Evolutionary conservation across 1,139 yeast species (phyloP), one percentile per base, ranked within the genome.

Genomic region (Hyphopichia fennica): DNA sequence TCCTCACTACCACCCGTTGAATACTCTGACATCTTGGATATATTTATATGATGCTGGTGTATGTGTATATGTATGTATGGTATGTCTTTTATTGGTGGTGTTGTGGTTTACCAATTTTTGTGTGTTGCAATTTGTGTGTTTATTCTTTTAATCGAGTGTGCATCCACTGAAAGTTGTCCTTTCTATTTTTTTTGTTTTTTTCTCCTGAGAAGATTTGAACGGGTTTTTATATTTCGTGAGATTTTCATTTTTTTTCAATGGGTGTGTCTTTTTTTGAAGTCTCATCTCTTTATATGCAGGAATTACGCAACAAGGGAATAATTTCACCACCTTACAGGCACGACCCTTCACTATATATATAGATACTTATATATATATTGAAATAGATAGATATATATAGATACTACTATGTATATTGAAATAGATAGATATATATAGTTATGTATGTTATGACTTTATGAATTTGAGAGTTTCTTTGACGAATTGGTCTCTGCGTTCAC

Each of bases 401-500:
- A 20, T 20, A 20, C 9, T 5, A 20, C 5, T 5, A 20, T 20
- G 9, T 20, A 20, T 20, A 9, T 20, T 20, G 23, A 20, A 20
- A n/a, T n/a, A n/a, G n/a, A n/a, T n/a, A n/a, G n/a, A 20, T 20
- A 20, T 9, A 20, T 20, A 20, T 20, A 20, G 9, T 6, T 20
- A 20, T 20, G 9, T 20, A 20, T 20, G 23, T 20, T 6, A 20
- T 25, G 4, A 25, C 28, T 25, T 7, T 4, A 25, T 25, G 13
- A 25, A 25, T 3, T 8, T 4, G 4, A 28, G 9, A 49, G 59
- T 53, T 35, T 50, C 58, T 8, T 48, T 51, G 33, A 68, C 62
- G 49, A 75, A 74, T 45, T 61, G 60, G 11, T 57, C 48, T 3
- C 77, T 77, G 47, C 62, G 58, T 41, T 75, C 79, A 17, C 66